These are phyloP conservation scores for Pyrus pyrifolia DNA, from an alignment of 306 rosid genomes.

Conservation along the genomic window DNA sequence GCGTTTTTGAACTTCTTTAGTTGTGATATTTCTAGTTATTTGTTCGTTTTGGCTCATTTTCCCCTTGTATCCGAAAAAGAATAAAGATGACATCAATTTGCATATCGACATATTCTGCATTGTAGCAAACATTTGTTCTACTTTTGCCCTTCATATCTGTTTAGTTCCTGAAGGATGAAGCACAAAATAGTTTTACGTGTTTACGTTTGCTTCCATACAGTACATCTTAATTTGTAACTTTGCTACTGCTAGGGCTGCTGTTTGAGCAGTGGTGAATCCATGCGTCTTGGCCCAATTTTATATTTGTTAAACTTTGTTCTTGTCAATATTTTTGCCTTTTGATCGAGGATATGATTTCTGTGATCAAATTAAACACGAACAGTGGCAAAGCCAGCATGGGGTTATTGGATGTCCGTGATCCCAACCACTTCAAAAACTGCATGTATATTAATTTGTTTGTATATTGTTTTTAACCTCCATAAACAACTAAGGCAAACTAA, in stretches of 20 bases:
- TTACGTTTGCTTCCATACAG: too few species aligned
- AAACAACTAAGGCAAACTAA: too few species aligned
- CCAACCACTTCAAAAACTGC: too few species aligned
- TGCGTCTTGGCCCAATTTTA: too few species aligned
- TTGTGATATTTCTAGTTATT: background rate
- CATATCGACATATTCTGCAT: too few species aligned
- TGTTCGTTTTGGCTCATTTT: background rate
- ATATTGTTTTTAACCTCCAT: too few species aligned
- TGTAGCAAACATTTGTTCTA: background rate
- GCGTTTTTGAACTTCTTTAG: background rate
- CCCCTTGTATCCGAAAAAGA: background rate
- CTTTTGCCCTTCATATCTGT: background rate
- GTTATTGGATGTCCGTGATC: too few species aligned
- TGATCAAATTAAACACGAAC: background rate
- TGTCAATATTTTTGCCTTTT: constrained; percentile 31
- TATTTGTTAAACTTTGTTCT: constrained; percentile 23
- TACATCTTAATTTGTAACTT: background rate
- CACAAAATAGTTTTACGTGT: too few species aligned
- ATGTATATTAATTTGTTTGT: too few species aligned
- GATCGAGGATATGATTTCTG: constrained; percentile 35
- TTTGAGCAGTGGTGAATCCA: too few species aligned
- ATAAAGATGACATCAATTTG: too few species aligned
- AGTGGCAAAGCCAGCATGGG: too few species aligned
- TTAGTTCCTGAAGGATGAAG: background rate
- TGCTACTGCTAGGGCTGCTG: background rate